These are phyloP conservation scores for Beauveria scarabaeidicola DNA, from an alignment of 2,329 filamentous ascomycete genomes.

Conservation along the genomic window DNA sequence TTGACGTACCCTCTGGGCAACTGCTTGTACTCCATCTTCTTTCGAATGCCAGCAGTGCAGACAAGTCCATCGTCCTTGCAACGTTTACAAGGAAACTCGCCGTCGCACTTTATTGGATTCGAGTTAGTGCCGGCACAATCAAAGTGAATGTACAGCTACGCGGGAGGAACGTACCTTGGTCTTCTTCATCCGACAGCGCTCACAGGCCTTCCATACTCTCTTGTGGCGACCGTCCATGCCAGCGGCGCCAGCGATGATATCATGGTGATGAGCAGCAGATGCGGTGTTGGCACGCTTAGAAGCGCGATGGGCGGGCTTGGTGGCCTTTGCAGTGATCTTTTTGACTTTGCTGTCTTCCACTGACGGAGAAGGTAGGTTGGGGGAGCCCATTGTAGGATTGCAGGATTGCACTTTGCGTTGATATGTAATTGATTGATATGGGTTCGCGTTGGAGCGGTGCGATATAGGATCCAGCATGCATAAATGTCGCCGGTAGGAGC, in stretches of 20 bases:
- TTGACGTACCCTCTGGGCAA: conserved; percentile 48
- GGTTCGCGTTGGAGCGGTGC: neutral
- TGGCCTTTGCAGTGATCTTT: conserved; percentile 32
- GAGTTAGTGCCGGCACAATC: neutral
- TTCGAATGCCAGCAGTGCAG: conserved; percentile 54
- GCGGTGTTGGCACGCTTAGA: conserved; percentile 40
- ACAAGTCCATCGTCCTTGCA: conserved; percentile 58
- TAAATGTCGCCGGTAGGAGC: neutral
- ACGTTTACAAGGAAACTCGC: conserved; percentile 57
- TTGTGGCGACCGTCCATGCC: conserved; percentile 50
- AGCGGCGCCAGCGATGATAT: conserved; percentile 24
- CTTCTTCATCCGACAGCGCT: conserved; percentile 61
- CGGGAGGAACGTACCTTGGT: conserved; percentile 44
- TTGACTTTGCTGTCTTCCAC: conserved; percentile 37
- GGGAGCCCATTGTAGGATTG: conserved; percentile 35
- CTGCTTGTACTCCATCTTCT: conserved; percentile 63
- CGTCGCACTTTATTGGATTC: conserved; percentile 45
- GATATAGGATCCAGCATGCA: neutral
- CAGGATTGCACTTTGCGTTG: neutral
- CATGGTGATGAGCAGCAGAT: conserved; percentile 28
- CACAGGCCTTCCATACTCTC: conserved; percentile 59
- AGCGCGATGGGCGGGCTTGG: conserved; percentile 42
- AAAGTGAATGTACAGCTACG: neutral
- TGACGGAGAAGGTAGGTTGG: conserved; percentile 43
- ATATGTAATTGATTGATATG: neutral